phyloP scores from a whole-genome alignment of 192 early-diverging fungal genomes.

The Coemansia sp. region DNA sequence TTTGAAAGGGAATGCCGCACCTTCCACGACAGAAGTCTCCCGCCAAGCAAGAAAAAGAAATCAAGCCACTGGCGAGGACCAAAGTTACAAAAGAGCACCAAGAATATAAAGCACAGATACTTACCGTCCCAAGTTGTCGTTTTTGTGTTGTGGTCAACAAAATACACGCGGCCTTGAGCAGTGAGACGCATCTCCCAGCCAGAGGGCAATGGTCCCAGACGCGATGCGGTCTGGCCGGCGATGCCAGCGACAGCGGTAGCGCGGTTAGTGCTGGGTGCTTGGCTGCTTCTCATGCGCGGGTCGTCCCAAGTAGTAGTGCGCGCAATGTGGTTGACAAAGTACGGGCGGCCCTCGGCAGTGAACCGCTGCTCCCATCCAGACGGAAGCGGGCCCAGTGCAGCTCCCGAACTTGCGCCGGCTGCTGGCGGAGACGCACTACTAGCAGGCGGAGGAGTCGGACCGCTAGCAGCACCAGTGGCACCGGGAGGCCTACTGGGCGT shows the following conservation, averaged over 20 bases:
- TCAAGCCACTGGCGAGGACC: conserved; percentile 1
- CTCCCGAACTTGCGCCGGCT: conserved; percentile 28
- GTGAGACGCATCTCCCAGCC: conserved; percentile 99
- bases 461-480: conserved; percentile 17
- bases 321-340: conserved; percentile 91
- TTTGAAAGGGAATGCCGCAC: neutral
- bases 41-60: conserved; percentile 9
- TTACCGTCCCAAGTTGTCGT: conserved; percentile 97
- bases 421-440: conserved; percentile 14
- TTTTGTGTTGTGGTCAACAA: conserved; percentile 98
- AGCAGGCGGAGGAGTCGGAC: conserved; percentile 5
- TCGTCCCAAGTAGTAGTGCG: conserved; percentile 92
- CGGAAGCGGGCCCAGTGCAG: conserved; percentile 73
- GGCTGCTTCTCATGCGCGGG: conserved; percentile 62
- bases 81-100: neutral
- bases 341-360: conserved; percentile 78
- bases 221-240: conserved; percentile 53
- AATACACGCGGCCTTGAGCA: conserved; percentile 91
- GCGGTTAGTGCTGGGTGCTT: conserved; percentile 42
- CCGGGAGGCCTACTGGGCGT: conserved; percentile 6
- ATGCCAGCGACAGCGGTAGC: conserved; percentile 46
- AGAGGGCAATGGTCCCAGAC: conserved; percentile 87
- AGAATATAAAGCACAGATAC: conserved; percentile 19
- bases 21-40: neutral
- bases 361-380: conserved; percentile 81